These are phyloP conservation scores for Dacryopinax primogenitus DNA, from an alignment of 768 basidiomycete genomes.

Conservation along the genomic window DNA sequence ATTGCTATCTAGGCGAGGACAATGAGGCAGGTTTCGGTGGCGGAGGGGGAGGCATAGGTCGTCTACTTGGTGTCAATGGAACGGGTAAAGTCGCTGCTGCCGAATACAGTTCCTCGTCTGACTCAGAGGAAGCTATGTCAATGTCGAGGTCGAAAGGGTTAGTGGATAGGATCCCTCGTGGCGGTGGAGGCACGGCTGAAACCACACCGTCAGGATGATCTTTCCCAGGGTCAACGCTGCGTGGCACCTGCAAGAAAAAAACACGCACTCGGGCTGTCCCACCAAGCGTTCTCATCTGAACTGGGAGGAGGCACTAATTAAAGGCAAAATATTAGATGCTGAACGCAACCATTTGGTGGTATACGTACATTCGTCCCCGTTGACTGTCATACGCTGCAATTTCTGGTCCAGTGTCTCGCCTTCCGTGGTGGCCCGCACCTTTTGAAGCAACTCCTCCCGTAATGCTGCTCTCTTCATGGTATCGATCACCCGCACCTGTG, in stretches of 20 bases:
- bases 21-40: constrained; percentile 13
- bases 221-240: constrained; percentile 20
- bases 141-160: constrained; percentile 58
- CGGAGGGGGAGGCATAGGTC: constrained; percentile 26
- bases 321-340: constrained; percentile 13
- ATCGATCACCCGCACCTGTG: constrained; percentile 68
- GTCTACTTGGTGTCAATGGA: constrained; percentile 36
- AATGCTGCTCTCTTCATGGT: constrained; percentile 56
- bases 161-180: constrained; percentile 19
- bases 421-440: constrained; percentile 44
- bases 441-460: constrained; percentile 54
- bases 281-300: constrained; percentile 64
- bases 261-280: constrained; percentile 50
- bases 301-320: constrained; percentile 70
- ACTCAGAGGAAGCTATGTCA: constrained; percentile 55
- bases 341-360: constrained; percentile 8
- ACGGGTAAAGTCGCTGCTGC: constrained; percentile 58
- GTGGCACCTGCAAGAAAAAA: background rate
- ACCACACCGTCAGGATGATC: constrained; percentile 49
- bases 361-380: constrained; percentile 34
- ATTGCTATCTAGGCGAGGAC: constrained; percentile 10
- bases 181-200: constrained; percentile 26
- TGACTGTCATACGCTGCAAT: constrained; percentile 44
- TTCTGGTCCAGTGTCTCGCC: constrained; percentile 56
- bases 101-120: constrained; percentile 72